Base-by-base conservation (phyloP, 2,329 filamentous ascomycete species). In the Trichoderma gracile region DNA sequence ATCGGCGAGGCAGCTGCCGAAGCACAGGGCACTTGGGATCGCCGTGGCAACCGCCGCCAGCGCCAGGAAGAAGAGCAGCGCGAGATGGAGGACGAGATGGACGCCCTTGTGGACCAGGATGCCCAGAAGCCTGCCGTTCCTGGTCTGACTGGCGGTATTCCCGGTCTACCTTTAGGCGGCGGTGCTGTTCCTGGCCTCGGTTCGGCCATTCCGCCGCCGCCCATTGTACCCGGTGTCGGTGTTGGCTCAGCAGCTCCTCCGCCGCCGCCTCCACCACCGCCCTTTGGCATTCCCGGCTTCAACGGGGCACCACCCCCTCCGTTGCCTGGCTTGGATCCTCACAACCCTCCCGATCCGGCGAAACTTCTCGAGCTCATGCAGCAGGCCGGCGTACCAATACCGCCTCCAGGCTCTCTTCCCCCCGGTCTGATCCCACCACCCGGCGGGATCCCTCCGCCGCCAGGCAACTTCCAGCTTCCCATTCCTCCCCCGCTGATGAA, bases 1-100 rank as follows among this genome's bases (percentile, higher is more conserved):
- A 95, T 98, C 68, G 95, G 95, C 55, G 93, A 97, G 77, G 88
- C 91, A 8, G 93, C 93, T 0, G 94, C 94, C 27, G 93, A 97
- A 78, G 93, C 92, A 0, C 91, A 95, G 75, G 95, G 95, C n/a
- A 97, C 93, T 1, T 97, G 91, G 86, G 93, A 93, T 73, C 87
- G 91, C 33, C 88, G 91, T 45, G 89, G 90, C 65, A 88, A 90
- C 63, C 87, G 90, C 38, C 86, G 89, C 54, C 89, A 95, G 76
- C 86, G 90, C 70, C 90, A 93, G 69, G 93, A 97, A 71, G 93
- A 97, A 71, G 95, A 98, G 75, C 93, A 97, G 73, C 91, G 94
- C 73, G 93, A 98, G 76, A 82, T 90, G 66, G 92, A 97, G 75
- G 95, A 98, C 73, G 95, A 98, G 77, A 89, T 90, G 69, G 94